These are phyloP conservation scores for Diaporthe australafricana DNA, from an alignment of 2,329 filamentous ascomycete species.

Conservation along the genomic window DNA sequence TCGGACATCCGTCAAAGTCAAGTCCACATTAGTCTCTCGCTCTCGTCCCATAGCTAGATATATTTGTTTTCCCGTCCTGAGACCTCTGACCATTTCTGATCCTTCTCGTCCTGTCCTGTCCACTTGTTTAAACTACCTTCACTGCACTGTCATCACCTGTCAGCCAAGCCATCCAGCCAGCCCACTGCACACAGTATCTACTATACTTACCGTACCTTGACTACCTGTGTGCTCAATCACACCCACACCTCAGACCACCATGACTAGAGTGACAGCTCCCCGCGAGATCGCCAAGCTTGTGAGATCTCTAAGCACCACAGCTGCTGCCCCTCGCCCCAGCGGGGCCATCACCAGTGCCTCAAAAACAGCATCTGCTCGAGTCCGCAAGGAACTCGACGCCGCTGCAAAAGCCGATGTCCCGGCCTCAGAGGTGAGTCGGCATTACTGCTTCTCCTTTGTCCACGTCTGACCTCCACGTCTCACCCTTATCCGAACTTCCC, in stretches of 20 bases:
- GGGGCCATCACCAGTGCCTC: slow-evolving; percentile 50
- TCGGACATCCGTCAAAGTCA: slow-evolving; percentile 27
- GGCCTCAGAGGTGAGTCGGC: slow-evolving; percentile 32
- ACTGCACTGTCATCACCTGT: slow-evolving; percentile 4
- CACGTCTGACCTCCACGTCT: not conserved
- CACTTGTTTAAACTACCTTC: not conserved
- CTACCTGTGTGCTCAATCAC: not conserved
- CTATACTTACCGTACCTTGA: too few relatives aligned
- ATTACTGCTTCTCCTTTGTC: not conserved
- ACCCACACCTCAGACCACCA: slow-evolving; percentile 41
- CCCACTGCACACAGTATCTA: not conserved
- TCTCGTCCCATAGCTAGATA: slow-evolving; percentile 18
- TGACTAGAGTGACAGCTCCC: slow-evolving; percentile 61
- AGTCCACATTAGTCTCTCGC: slow-evolving; percentile 9
- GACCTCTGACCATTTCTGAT: not conserved
- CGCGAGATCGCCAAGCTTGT: slow-evolving; percentile 57
- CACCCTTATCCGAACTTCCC: not conserved
- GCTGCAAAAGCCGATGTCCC: slow-evolving; percentile 7
- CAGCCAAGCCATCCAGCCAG: not conserved
- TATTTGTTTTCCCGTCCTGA: slow-evolving; percentile 1
- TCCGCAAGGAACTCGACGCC: slow-evolving; percentile 60
- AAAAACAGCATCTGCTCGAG: slow-evolving; percentile 52
- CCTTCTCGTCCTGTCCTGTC: not conserved
- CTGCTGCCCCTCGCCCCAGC: slow-evolving; percentile 49
- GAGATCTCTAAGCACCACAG: slow-evolving; percentile 58